These are phyloP conservation scores for Curvularia lunata DNA, from an alignment of 2,329 filamentous ascomycete genomes.

Conservation along the genomic window DNA sequence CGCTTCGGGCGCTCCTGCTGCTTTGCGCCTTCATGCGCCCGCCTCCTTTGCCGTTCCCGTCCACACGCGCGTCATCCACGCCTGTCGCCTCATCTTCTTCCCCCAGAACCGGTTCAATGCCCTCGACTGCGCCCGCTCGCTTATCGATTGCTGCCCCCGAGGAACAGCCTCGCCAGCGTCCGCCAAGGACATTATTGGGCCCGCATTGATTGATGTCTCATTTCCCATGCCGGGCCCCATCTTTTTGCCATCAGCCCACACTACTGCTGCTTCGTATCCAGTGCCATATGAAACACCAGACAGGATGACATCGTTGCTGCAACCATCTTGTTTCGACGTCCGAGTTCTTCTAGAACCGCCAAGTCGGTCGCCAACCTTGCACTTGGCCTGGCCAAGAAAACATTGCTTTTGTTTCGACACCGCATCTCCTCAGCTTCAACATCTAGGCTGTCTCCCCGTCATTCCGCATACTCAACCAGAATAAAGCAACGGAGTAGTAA, in stretches of 20 bases:
- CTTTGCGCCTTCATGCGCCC: conserved; percentile 1
- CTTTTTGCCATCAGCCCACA: neutral
- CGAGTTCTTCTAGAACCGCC: conserved; percentile 7
- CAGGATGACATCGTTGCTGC: conserved; percentile 6
- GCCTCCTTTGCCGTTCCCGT: conserved; percentile 8
- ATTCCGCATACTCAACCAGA: neutral
- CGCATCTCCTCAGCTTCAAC: neutral
- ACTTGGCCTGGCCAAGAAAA: neutral
- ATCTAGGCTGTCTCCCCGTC: neutral
- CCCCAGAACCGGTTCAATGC: neutral
- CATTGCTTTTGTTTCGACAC: conserved; percentile 1
- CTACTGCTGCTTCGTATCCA: conserved; percentile 4
- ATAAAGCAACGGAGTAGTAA: neutral
- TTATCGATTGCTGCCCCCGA: conserved; percentile 16
- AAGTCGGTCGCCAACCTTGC: conserved; percentile 1
- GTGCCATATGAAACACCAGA: conserved; percentile 4
- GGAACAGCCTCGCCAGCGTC: conserved; percentile 17
- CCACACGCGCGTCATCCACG: neutral
- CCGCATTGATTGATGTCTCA: conserved; percentile 20
- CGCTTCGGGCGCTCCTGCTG: neutral
- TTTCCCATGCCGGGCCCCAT: conserved; percentile 10
- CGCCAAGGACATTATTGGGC: conserved; percentile 21
- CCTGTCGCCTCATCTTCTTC: conserved; percentile 9
- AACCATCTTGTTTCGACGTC: conserved; percentile 1
- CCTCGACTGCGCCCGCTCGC: conserved; percentile 11